These are phyloP conservation scores for Pachyrhizus erosus DNA, from an alignment of 306 rosid genomes.

Conservation along the genomic window DNA sequence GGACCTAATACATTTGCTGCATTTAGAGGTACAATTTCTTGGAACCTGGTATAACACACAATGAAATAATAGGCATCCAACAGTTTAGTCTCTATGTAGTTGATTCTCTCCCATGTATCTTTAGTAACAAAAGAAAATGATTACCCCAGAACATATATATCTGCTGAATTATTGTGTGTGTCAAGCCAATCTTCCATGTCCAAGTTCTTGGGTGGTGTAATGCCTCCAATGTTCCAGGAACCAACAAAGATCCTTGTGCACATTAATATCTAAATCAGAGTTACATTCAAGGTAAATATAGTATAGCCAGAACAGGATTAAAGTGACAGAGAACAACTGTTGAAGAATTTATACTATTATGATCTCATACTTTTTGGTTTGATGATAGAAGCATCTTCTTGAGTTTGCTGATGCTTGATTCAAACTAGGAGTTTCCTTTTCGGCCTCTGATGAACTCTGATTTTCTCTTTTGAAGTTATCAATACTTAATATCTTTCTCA, in stretches of 20 bases:
- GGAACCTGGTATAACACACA: slow-evolving; percentile 59
- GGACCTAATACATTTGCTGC: slow-evolving; percentile 74
- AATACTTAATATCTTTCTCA: slow-evolving; percentile 65
- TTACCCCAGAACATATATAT: slow-evolving; percentile 88
- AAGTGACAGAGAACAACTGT: not conserved
- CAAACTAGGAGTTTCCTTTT: slow-evolving; percentile 41
- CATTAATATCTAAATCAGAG: slow-evolving; percentile 29
- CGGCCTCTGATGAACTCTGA: slow-evolving; percentile 41
- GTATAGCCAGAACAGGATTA: not conserved
- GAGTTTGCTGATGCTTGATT: slow-evolving; percentile 46
- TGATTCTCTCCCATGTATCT: not conserved
- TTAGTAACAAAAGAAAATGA: slow-evolving; percentile 15
- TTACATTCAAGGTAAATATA: slow-evolving; percentile 9
- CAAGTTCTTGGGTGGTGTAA: slow-evolving; percentile 72
- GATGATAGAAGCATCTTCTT: slow-evolving; percentile 44
- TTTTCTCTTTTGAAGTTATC: slow-evolving; percentile 55
- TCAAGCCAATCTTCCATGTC: slow-evolving; percentile 74
- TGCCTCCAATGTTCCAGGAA: slow-evolving; percentile 94
- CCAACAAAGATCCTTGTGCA: slow-evolving; percentile 73
- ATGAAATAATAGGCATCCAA: slow-evolving; percentile 9
- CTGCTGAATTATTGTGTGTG: slow-evolving; percentile 52
- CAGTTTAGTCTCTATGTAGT: slow-evolving; percentile 7
- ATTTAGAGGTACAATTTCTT: slow-evolving; percentile 90
- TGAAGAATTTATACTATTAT: slow-evolving; percentile 17
- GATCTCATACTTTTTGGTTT: slow-evolving; percentile 51